Base-by-base conservation (phyloP, 2,329 filamentous ascomycete species). In the Elsinoe necatrix region DNA sequence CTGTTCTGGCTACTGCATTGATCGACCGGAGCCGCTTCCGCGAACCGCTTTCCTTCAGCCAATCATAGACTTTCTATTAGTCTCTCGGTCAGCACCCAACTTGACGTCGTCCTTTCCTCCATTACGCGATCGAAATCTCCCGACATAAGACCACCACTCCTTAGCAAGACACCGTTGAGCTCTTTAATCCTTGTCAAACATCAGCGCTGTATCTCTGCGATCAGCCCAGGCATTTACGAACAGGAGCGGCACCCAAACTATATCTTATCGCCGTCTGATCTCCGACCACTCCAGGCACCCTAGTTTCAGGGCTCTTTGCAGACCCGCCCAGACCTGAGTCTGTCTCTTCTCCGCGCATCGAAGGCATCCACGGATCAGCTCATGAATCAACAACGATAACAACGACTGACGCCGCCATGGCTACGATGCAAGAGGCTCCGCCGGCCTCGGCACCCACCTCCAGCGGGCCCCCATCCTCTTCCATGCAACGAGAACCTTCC, bases 401-500 rank as follows among this genome's bases (percentile, higher is more conserved):
- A n/a, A n/a, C 20, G 6, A 25, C 11, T 16, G 14, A 21, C 42
- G 54, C 54, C 54, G 54, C 25, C 20, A 55, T 51, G 50, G 42
- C 51, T 37, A 58, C 57, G 14, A 25, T 43, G 16, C 55, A 55
- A 31, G 51, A 48, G 6, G 14, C 57, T 25, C 57, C 52, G 18
- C 35, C 42, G n/a, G 25, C 52, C n/a, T 27, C 50, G 50, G 27
- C 18, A 16, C 16, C 50, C 11, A 41, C 42, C 1, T 42, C 51
- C 9, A 25, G 25, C 16, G 25, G 39, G 16, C n/a, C 25, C 14
- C 43, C 57, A 14, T 21, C 42, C 14, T 69, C 72, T 54, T 66
- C 69, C 14, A 57, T 73, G n/a, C 69, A 71, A 20, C 64, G 71
- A 39, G 69, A 76, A 57, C 72, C 72, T 3, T 77, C 75, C 56